phyloP scores from a whole-genome alignment of 306 rosid species.

The Rosa multiflora region DNA sequence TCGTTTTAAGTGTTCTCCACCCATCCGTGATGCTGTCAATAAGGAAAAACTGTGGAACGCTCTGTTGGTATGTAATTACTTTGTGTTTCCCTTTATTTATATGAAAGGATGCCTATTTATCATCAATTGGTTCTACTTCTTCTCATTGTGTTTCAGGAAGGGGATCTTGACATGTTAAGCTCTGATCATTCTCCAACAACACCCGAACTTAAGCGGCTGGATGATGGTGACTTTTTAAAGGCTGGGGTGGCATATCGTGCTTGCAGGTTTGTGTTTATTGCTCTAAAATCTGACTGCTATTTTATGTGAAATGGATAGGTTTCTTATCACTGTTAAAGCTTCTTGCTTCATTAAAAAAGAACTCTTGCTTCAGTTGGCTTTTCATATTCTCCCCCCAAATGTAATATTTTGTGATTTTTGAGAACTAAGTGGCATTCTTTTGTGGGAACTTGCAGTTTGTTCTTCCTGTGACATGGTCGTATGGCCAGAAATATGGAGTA shows the following conservation, averaged over 20 bases:
- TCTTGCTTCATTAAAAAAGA: background rate
- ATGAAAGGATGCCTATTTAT: background rate
- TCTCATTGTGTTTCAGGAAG: conserved; percentile 52
- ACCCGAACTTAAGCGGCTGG: conserved; percentile 84
- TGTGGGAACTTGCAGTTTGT: conserved; percentile 55
- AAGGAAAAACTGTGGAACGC: conserved; percentile 81
- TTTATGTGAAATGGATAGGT: background rate
- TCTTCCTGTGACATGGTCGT: conserved; percentile 87
- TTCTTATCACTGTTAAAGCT: background rate
- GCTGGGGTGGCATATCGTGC: conserved; percentile 97
- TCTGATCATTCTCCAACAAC: conserved; percentile 91
- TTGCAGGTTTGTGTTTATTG: conserved; percentile 59
- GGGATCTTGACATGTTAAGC: conserved; percentile 73
- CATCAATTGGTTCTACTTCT: conserved; percentile 1
- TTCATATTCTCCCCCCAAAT: background rate
- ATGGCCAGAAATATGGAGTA: conserved; percentile 71
- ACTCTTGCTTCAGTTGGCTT: background rate
- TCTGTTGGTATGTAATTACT: conserved; percentile 48
- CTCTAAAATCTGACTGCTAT: background rate
- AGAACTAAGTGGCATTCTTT: conserved; percentile 20
- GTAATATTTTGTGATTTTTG: conserved; percentile 1
- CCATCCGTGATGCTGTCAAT: conserved; percentile 77
- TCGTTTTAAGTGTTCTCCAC: conserved; percentile 93
- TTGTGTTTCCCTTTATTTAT: background rate
- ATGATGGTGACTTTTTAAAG: conserved; percentile 78